Percentiles rank a stretch among this genome's conserved stretches.
phyloP scores from a whole-genome alignment of 345 rosid genomes.

The Balakata baccata region DNA sequence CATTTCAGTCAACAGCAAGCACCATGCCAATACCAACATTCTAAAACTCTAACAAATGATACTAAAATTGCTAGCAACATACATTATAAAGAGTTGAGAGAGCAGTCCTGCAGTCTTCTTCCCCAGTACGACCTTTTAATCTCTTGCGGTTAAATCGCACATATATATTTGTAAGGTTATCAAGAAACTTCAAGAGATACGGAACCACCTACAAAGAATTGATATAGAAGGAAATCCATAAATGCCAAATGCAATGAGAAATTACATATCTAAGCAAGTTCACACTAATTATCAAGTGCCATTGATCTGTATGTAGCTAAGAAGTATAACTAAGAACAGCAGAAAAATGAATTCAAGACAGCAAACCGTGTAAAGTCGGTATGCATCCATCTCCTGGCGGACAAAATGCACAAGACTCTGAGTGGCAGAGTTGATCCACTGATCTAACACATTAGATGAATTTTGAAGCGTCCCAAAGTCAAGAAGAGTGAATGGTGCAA shows the following conservation, averaged over 20 bases:
- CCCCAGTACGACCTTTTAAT: constrained; percentile 90
- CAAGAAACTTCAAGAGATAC: constrained; percentile 86
- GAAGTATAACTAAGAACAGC: background rate
- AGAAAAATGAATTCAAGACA: constrained; percentile 4
- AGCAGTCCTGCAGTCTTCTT: constrained; percentile 82
- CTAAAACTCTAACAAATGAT: constrained; percentile 16
- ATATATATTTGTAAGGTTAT: constrained; percentile 91
- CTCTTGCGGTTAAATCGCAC: constrained; percentile 98
- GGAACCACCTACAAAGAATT: constrained; percentile 73
- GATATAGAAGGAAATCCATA: background rate
- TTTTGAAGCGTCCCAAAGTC: constrained; percentile 52
- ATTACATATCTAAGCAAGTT: background rate
- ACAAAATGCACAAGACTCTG: constrained; percentile 97
- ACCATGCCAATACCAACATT: background rate
- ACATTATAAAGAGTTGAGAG: constrained; percentile 92
- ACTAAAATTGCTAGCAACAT: constrained; percentile 24
- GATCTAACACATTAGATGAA: constrained; percentile 89
- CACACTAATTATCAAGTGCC: background rate
- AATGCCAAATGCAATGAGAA: background rate
- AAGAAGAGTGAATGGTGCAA: constrained; percentile 63
- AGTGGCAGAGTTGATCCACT: constrained; percentile 97
- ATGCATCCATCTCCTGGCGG: constrained; percentile 83
- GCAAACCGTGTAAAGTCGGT: constrained; percentile 90
- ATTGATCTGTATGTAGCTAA: background rate
- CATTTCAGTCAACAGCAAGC: background rate